phyloP scores from a whole-genome alignment of 2,329 filamentous ascomycete species.

The Penicillium paneum region DNA sequence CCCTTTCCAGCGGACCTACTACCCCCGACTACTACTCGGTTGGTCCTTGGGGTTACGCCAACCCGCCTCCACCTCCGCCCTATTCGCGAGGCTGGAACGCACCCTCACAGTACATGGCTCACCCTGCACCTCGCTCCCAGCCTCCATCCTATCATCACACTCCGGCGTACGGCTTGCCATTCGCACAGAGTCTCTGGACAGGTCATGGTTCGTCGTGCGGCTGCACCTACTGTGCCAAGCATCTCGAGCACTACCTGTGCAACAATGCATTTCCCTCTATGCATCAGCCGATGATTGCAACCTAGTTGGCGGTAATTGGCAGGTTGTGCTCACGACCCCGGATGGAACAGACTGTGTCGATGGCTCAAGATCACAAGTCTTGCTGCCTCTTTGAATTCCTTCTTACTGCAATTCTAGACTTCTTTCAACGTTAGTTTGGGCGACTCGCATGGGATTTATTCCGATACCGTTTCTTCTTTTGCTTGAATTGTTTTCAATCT shows the following conservation, averaged over 20 bases:
- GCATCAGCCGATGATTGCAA: slow-evolving; percentile 48
- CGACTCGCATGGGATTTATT: slow-evolving; percentile 20
- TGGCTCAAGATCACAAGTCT: slow-evolving; percentile 2
- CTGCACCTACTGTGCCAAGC: slow-evolving; percentile 49
- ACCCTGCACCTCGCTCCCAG: slow-evolving; percentile 41
- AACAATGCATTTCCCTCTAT: slow-evolving; percentile 43
- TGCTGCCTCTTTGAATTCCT: slow-evolving; percentile 12
- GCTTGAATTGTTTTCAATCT: slow-evolving; percentile 22
- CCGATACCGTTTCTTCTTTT: slow-evolving; percentile 30
- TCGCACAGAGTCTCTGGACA: slow-evolving; percentile 48
- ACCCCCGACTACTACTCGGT: slow-evolving; percentile 49
- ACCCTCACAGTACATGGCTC: slow-evolving; percentile 36
- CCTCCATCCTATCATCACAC: slow-evolving; percentile 49
- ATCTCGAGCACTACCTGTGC: slow-evolving; percentile 50
- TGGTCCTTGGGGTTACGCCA: slow-evolving; percentile 43
- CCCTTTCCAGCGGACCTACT: slow-evolving; percentile 47
- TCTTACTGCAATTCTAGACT: slow-evolving; percentile 26
- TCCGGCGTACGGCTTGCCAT: slow-evolving; percentile 47
- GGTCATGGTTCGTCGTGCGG: slow-evolving; percentile 47
- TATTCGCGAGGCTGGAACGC: slow-evolving; percentile 43
- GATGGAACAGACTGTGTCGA: slow-evolving; percentile 12
- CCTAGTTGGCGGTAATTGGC: slow-evolving; percentile 24
- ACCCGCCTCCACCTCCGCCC: slow-evolving; percentile 41
- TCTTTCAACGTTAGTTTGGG: slow-evolving; percentile 22
- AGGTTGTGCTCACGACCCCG: slow-evolving; percentile 12